A percentile compares a stretch with the other conserved stretches of the same genome.
These are phyloP conservation scores for Colletotrichum kahawae DNA, from an alignment of 2,329 filamentous ascomycete species.

Conservation along the genomic window DNA sequence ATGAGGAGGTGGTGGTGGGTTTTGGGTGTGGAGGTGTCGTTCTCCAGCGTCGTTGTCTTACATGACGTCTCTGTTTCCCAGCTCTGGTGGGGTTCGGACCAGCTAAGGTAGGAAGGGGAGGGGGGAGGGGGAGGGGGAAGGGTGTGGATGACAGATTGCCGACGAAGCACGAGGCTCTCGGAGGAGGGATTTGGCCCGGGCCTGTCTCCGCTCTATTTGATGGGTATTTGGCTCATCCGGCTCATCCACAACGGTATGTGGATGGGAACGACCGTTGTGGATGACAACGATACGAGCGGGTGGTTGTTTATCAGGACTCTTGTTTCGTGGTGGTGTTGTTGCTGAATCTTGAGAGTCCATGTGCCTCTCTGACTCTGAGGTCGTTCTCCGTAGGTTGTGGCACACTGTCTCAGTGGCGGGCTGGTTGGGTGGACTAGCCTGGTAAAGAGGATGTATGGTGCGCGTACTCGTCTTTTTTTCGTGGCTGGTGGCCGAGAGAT, in stretches of 20 bases:
- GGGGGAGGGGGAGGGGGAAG: neutral
- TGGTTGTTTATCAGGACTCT: neutral
- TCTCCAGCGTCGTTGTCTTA: constrained; percentile 2
- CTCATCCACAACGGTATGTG: neutral
- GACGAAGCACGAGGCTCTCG: constrained; percentile 1
- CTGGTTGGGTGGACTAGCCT: neutral
- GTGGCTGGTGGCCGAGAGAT: neutral
- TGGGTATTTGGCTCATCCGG: neutral
- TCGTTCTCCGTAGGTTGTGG: neutral
- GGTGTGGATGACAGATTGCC: neutral
- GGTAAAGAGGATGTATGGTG: neutral
- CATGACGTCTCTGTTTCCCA: constrained; percentile 7
- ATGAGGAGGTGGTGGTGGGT: neutral
- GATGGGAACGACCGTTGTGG: neutral
- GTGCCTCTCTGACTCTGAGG: neutral
- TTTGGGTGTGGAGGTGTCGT: neutral
- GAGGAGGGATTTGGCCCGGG: neutral
- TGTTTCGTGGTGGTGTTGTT: neutral
- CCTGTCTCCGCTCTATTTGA: neutral
- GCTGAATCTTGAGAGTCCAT: neutral
- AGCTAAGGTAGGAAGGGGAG: neutral
- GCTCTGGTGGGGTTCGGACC: neutral
- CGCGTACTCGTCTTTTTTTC: neutral
- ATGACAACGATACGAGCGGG: neutral
- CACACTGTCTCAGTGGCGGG: constrained; percentile 5